Evolutionary conservation across 352 stramenopile genomes (phyloP).

Genomic region (Phytophthora lateralis): DNA sequence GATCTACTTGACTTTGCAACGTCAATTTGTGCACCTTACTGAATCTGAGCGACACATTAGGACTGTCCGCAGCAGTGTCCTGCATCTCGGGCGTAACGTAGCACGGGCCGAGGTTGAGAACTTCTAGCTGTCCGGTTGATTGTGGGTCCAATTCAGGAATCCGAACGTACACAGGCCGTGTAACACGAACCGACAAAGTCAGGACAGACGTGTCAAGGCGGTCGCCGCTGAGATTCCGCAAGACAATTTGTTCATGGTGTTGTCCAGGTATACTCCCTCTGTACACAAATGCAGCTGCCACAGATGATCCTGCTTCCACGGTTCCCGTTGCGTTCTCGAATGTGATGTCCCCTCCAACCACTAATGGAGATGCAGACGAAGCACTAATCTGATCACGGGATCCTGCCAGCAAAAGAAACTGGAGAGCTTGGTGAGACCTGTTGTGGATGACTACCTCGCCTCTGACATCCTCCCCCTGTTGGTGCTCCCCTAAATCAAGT

Average conservation of each 20-base stretch:
- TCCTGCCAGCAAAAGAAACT: slow-evolving; percentile 74
- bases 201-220: slow-evolving; percentile 76
- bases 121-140: slow-evolving; percentile 70
- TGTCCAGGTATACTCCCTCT: slow-evolving; percentile 66
- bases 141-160: slow-evolving; percentile 84
- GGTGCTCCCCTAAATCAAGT: slow-evolving; percentile 80
- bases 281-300: slow-evolving; percentile 73
- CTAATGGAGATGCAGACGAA: slow-evolving; percentile 20
- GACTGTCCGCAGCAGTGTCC: slow-evolving; percentile 75
- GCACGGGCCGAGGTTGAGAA: slow-evolving; percentile 79
- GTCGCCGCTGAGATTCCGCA: slow-evolving; percentile 84
- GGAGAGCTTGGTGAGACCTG: slow-evolving; percentile 62
- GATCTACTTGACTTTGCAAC: slow-evolving; percentile 77
- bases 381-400: slow-evolving; percentile 44
- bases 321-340: slow-evolving; percentile 80
- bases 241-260: slow-evolving; percentile 77
- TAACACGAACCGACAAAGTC: slow-evolving; percentile 69
- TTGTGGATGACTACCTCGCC: slow-evolving; percentile 77
- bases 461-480: slow-evolving; percentile 63
- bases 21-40: slow-evolving; percentile 89
- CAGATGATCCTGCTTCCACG: slow-evolving; percentile 55
- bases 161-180: slow-evolving; percentile 82
- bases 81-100: slow-evolving; percentile 89
- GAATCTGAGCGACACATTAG: slow-evolving; percentile 78
- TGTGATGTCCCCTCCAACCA: slow-evolving; percentile 61